phyloP scores from a whole-genome alignment of 139 green algal species.

The Tetraselmis striata region DNA sequence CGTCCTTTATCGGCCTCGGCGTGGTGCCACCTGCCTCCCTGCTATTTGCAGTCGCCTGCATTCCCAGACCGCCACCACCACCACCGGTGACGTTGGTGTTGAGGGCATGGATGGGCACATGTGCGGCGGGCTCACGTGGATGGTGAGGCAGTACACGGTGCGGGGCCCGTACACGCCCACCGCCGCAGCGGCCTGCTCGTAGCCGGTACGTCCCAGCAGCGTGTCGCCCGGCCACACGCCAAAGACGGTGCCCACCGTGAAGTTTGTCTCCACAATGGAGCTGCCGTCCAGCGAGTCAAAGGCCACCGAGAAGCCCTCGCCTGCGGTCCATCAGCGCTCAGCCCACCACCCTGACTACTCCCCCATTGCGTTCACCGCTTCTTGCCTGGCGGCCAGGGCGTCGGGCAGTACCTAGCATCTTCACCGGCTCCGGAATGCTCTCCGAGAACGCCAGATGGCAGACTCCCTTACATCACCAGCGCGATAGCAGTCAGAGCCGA shows the following conservation, averaged over 20 bases:
- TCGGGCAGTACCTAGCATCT: too few species aligned
- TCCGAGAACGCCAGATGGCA: constrained; percentile 87
- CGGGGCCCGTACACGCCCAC: constrained; percentile 89
- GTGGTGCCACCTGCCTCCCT: too few species aligned
- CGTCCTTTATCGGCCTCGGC: too few species aligned
- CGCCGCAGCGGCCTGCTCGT: constrained; percentile 73
- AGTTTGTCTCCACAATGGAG: constrained; percentile 96
- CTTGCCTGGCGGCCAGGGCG: too few species aligned
- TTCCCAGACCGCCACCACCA: too few species aligned
- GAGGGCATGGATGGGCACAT: too few species aligned
- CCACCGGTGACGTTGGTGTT: too few species aligned
- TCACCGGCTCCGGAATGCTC: constrained; percentile 86
- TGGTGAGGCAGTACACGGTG: constrained; percentile 83
- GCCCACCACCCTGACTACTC: too few species aligned
- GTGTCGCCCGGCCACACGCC: constrained; percentile 85
- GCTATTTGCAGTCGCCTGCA: too few species aligned
- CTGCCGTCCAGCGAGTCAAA: constrained; percentile 93
- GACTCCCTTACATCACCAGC: constrained; percentile 53
- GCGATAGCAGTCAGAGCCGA: too few species aligned
- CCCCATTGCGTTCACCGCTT: background rate
- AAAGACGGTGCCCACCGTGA: constrained; percentile 91
- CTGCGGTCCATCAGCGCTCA: constrained; percentile 12
- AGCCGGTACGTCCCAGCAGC: constrained; percentile 63
- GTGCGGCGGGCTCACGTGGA: constrained; percentile 29
- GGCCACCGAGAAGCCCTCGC: constrained; percentile 78